phyloP scores from a whole-genome alignment of 208 protist species.

The Crithidia brevicula region DNA sequence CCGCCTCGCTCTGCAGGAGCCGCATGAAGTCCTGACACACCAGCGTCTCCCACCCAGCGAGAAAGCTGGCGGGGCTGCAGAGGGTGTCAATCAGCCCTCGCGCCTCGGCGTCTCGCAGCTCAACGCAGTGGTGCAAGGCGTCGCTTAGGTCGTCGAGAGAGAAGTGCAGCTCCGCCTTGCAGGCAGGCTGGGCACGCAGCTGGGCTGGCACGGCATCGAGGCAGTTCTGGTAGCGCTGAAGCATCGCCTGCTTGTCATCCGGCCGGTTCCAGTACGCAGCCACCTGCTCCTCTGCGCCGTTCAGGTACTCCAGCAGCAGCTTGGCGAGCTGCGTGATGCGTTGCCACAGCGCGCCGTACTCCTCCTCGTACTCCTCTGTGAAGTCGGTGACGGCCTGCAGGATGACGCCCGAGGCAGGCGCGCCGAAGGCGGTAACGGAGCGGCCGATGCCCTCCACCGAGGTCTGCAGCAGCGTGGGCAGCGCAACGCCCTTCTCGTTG shows the following conservation, averaged over 20 bases:
- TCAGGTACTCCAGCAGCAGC: constrained; percentile 58
- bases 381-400: constrained; percentile 49
- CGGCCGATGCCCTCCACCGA: constrained; percentile 8
- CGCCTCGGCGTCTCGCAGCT: constrained; percentile 43
- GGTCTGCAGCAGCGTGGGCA: constrained; percentile 60
- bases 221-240: constrained; percentile 57
- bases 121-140: constrained; percentile 52
- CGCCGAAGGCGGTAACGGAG: constrained; percentile 26
- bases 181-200: constrained; percentile 43
- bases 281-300: constrained; percentile 38
- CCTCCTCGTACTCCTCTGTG: constrained; percentile 48
- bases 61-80: constrained; percentile 54
- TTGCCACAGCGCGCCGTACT: constrained; percentile 48
- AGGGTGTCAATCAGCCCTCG: constrained; percentile 52
- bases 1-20: constrained; percentile 68
- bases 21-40: constrained; percentile 63
- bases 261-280: constrained; percentile 51
- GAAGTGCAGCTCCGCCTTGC: constrained; percentile 84
- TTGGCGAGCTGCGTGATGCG: constrained; percentile 34
- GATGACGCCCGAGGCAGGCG: constrained; percentile 28
- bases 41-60: constrained; percentile 64
- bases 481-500: constrained; percentile 66
- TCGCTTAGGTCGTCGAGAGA: constrained; percentile 52
- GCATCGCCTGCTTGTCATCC: constrained; percentile 70
- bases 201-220: constrained; percentile 56